Percentiles rank a stretch among this genome's conserved stretches.
These are phyloP conservation scores for Lithohypha guttulata DNA, from an alignment of 2,329 filamentous ascomycete species.

Conservation along the genomic window DNA sequence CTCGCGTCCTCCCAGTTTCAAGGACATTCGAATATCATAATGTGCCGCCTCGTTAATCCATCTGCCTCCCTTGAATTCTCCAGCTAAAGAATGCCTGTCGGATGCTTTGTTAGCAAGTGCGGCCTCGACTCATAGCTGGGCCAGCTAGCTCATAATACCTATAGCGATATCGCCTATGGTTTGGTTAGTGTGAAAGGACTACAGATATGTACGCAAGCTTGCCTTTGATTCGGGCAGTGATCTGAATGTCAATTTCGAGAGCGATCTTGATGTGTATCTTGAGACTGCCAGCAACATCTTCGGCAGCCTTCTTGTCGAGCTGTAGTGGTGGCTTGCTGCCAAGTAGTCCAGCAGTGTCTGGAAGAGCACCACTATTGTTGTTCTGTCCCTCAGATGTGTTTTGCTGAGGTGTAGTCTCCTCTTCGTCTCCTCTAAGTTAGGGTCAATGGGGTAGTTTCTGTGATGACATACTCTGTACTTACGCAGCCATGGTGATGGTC, in stretches of 20 bases:
- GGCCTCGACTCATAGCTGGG: no score
- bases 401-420: background rate
- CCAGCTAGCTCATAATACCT: no score
- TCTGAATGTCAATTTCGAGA: conserved; percentile 15
- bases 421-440: background rate
- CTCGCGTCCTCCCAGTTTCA: no score
- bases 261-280: conserved; percentile 16
- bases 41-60: no score
- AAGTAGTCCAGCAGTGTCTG: background rate
- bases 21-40: no score
- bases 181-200: no score
- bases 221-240: conserved; percentile 15
- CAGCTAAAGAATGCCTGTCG: no score
- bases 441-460: background rate
- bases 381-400: background rate
- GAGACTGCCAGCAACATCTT: conserved; percentile 14
- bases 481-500: conserved; percentile 2
- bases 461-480: background rate
- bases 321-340: conserved; percentile 1
- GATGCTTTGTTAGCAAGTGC: no score
- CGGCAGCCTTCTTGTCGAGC: conserved; percentile 11
- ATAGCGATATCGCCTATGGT: conserved; percentile 17
- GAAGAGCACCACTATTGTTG: background rate
- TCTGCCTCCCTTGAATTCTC: no score
- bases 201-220: no score